Conservation (phyloP, 2,329 filamentous ascomycete genomes). For the Aspergillus bombycis region DNA sequence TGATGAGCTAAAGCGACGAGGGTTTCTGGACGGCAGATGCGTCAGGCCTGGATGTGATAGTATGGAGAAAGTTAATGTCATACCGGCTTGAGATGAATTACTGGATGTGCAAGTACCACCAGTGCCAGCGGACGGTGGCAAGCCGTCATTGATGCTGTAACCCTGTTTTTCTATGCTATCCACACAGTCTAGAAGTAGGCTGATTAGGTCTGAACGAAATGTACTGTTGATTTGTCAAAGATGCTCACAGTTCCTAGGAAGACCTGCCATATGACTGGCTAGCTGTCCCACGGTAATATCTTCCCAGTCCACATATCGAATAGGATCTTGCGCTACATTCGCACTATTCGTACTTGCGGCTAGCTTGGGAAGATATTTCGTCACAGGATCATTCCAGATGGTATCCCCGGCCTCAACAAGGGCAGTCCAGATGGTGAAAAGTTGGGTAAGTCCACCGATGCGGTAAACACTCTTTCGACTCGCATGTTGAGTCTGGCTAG, state of each 20-base stretch:
- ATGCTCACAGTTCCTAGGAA: constrained; percentile 24
- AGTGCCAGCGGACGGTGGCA: background rate
- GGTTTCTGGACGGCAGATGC: background rate
- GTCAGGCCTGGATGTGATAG: background rate
- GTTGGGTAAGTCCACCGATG: constrained; percentile 42
- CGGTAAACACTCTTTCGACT: constrained; percentile 29
- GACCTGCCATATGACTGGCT: constrained; percentile 26
- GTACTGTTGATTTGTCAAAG: too few relatives aligned
- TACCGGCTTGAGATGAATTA: background rate
- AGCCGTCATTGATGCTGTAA: background rate
- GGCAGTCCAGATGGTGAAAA: constrained; percentile 43
- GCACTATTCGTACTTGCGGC: background rate
- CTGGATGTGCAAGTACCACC: background rate
- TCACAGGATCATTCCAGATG: constrained; percentile 44
- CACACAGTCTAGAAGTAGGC: background rate
- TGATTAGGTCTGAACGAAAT: background rate
- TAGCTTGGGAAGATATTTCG: constrained; percentile 46
- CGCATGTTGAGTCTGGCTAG: background rate
- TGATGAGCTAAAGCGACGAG: background rate
- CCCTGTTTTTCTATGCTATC: background rate
- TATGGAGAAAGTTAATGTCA: background rate
- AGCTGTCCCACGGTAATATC: constrained; percentile 28
- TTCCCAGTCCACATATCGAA: constrained; percentile 19
- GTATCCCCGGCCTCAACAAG: constrained; percentile 39
- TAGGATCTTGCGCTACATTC: background rate